These are phyloP conservation scores for Cryptosporidium bovis DNA, from an alignment of 169 alveolate genomes.

Conservation along the genomic window DNA sequence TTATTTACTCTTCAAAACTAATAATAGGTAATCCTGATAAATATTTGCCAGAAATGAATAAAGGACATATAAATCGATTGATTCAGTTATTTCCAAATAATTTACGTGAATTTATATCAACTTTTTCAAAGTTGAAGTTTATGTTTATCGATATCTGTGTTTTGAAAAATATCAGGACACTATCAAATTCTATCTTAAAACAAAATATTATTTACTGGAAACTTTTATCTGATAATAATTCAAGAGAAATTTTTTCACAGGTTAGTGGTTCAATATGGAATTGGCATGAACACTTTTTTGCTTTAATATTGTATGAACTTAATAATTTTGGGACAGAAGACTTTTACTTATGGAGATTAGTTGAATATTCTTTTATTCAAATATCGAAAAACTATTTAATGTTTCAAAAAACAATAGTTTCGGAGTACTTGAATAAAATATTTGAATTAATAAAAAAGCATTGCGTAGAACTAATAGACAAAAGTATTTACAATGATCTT, in stretches of 20 bases:
- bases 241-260: not conserved
- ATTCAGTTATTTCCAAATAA: constrained; percentile 35
- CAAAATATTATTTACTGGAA: not conserved
- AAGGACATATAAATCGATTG: not conserved
- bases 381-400: not conserved
- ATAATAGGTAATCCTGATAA: constrained; percentile 36
- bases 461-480: constrained; percentile 20
- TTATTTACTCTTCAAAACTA: constrained; percentile 22
- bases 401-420: not conserved
- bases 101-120: constrained; percentile 32
- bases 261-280: no score
- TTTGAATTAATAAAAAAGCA: constrained; percentile 13
- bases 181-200: not conserved
- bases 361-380: constrained; percentile 9
- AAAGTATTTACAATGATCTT: constrained; percentile 16
- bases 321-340: constrained; percentile 13
- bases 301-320: constrained; percentile 11
- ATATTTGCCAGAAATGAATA: not conserved
- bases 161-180: not conserved
- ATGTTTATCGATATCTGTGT: constrained; percentile 14
- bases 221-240: not conserved
- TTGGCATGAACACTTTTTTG: not conserved
- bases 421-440: not conserved
- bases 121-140: constrained; percentile 32
- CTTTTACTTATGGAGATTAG: constrained; percentile 33